Base-by-base conservation (phyloP, 345 rosid genomes). In the Laguncularia racemosa region DNA sequence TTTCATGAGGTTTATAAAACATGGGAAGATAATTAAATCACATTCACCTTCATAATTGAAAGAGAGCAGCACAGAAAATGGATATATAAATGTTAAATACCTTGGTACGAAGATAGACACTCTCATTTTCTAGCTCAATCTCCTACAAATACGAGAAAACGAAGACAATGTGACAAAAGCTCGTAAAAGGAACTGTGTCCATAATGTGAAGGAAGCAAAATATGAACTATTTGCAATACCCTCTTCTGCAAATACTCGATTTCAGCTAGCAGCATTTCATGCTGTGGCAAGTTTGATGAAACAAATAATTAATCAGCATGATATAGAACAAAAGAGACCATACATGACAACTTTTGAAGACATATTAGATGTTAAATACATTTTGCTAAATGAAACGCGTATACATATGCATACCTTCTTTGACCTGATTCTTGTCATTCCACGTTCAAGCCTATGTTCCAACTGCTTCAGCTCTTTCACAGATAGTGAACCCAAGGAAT, bases 381-480 rank as follows among this genome's bases (percentile, higher is more conserved):
- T 33, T n/a, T 33, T 33, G 11, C 40, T 10, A 33, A 33, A 33
- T 33, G 11, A 33, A 33, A 33, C 7, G 40, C 28, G 28, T 33
- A 33, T 1, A 10, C 7, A 9, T 33, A 33, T 33, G 11, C 23
- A 13, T 83, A 93, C 99, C 96, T 93, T 93, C 81, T 93, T 93
- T 52, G 99, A 85, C 69, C 97, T 84, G 71, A 93, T 87, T 64
- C 97, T 73, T 7, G 91, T 79, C 57, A 93, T 85, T 59, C 97
- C 99, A 51, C 95, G 81, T 57, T 93, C 99, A 55, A 93, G 97
- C 75, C 92, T 85, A 48, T 85, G 89, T 76, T 93, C 99, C 58
- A 89, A 81, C 60, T 89, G 97, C 80, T 89, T 93, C 48, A 93
- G 84, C 80, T 93, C 99, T 71, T 93, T 93, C 57, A 89, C 86